These are phyloP conservation scores for Emydomyces testavorans DNA, from an alignment of 2,329 filamentous ascomycete genomes.

Conservation along the genomic window DNA sequence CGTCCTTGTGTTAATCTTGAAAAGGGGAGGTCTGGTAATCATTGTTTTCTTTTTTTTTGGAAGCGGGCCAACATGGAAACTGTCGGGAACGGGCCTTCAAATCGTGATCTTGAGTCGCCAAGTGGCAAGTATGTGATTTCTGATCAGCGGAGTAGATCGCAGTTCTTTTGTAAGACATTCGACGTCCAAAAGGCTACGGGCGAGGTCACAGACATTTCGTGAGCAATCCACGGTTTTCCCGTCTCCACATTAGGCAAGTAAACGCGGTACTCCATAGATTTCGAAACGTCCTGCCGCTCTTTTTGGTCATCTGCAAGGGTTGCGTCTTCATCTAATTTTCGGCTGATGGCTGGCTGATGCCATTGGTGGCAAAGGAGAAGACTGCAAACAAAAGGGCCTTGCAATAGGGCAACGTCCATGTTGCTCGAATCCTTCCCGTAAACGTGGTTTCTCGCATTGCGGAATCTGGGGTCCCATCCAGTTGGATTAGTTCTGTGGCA, in stretches of 20 bases:
- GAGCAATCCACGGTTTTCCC: background rate
- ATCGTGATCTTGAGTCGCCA: no score
- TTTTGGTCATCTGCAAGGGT: slow-evolving; percentile 5
- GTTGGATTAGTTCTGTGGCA: no score
- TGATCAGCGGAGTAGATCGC: no score
- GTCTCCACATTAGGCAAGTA: slow-evolving; percentile 4
- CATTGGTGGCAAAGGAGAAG: background rate
- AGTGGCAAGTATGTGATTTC: no score
- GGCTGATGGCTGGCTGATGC: background rate
- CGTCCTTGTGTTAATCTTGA: no score
- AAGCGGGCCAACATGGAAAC: no score
- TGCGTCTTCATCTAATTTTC: slow-evolving; percentile 1
- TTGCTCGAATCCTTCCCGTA: background rate
- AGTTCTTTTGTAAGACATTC: no score
- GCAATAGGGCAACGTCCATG: background rate
- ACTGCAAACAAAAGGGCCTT: background rate
- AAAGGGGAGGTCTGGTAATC: no score
- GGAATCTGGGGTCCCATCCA: background rate
- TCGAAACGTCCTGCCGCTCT: background rate
- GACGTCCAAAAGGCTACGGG: no score
- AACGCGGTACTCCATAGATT: background rate
- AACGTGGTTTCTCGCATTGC: slow-evolving; percentile 4
- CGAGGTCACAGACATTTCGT: no score
- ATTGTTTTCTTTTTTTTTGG: no score
- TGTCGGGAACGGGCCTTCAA: no score